Base-by-base conservation (phyloP, 768 basidiomycete genomes). In the Hortiboletus flavorubellus region DNA sequence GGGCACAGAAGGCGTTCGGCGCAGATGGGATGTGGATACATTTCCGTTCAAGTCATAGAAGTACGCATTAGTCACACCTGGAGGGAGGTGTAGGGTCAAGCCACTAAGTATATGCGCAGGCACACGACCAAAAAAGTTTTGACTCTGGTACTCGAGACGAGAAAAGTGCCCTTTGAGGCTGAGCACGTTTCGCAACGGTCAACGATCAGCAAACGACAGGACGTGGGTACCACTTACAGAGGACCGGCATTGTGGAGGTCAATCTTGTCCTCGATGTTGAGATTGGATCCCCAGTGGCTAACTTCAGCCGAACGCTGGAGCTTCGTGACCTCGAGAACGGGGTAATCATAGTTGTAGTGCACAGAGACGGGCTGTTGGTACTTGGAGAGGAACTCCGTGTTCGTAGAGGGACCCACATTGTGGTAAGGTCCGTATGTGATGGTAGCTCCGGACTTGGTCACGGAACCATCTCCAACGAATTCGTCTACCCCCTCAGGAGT, bases 111-210 rank as follows among this genome's bases (percentile, higher is more conserved):
- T 80, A 58, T 93, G 89, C 18, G 86, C 75, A 8, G 83, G 67
- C n/a, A 80, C 63, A n/a, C 79, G 80, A 50, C 85, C 81, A 68
- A 83, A 86, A 74, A 82, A 93, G 21, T 72, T 71, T 65, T 92
- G 86, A 43, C 84, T 76, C 71, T 96, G 93, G 70, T 94, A 85
- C 39, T 88, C 84, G 46, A 98, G 75, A 46, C 97, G 92, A 23
- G 94, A 93, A 76, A 98, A 99, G 54, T 96, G 89, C 1, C 96
- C 97, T 68, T 96, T 94, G 55, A 99, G 78, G 44, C 95, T 98
- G 18, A 34, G 63, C 21, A 21, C 9, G n/a, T 41, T 23, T 30
- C 49, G 4, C 46, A 42, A 37, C 10, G 15, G 29, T 59, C 50
- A 54, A 41, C 34, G n/a, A 34, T 30, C 41, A 6, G 33, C 14